phyloP scores from a whole-genome alignment of 2,329 filamentous ascomycete species.

The Diaporthe vaccinii region DNA sequence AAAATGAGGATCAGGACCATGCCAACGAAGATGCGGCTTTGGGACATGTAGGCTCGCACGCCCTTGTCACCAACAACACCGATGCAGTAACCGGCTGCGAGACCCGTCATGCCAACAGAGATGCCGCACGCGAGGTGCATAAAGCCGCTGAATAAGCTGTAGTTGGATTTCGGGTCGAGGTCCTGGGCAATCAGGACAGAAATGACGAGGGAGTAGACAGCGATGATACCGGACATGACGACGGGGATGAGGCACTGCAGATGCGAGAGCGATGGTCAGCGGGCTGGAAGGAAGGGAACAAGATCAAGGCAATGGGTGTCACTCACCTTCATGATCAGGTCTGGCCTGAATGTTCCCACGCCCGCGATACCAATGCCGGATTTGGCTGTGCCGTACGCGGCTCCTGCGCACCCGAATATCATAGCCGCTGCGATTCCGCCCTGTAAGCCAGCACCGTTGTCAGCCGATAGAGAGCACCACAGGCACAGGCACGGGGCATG shows the following conservation, averaged over 20 bases:
- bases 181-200: constrained; percentile 95
- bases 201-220: constrained; percentile 97
- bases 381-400: constrained; percentile 89
- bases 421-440: constrained; percentile 85
- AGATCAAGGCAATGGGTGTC: constrained; percentile 34
- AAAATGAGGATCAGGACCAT: constrained; percentile 99
- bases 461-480: constrained; percentile 34
- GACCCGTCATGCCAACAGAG: constrained; percentile 90
- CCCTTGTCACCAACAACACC: constrained; percentile 95
- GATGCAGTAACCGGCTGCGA: constrained; percentile 96
- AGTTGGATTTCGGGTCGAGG: constrained; percentile 77
- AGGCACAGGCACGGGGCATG: not conserved
- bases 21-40: constrained; percentile 95
- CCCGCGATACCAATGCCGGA: constrained; percentile 90
- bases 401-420: constrained; percentile 85
- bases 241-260: constrained; percentile 84
- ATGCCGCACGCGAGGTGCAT: constrained; percentile 94
- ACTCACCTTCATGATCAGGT: constrained; percentile 90
- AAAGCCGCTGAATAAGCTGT: constrained; percentile 92
- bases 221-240: constrained; percentile 99
- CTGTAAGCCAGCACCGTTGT: constrained; percentile 56
- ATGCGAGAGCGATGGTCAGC: constrained; percentile 10
- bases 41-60: constrained; percentile 95
- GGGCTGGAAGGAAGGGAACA: too few relatives aligned
- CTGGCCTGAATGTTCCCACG: constrained; percentile 86